These are phyloP conservation scores for Coniochaeta sp. DNA, from an alignment of 2,329 filamentous ascomycete genomes.

Conservation along the genomic window DNA sequence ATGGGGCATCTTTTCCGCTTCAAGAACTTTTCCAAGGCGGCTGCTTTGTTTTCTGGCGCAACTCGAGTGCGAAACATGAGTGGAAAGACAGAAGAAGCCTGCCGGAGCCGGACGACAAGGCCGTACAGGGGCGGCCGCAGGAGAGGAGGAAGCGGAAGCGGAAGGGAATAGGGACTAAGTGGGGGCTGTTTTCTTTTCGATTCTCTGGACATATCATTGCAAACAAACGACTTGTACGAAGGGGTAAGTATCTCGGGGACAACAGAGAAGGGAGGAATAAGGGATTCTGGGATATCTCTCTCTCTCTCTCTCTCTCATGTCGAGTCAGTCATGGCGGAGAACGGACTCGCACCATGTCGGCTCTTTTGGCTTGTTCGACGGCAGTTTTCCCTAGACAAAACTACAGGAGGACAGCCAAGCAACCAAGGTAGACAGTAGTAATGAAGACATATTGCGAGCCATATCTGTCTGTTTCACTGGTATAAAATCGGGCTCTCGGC, in stretches of 20 bases:
- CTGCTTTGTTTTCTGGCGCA: background rate
- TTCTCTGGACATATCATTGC: conserved; percentile 11
- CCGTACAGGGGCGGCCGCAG: background rate
- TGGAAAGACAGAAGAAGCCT: background rate
- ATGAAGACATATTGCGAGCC: background rate
- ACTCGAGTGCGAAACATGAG: background rate
- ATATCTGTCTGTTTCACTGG: too few species aligned
- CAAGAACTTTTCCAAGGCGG: background rate
- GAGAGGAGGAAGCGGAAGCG: background rate
- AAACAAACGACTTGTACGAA: conserved; percentile 1
- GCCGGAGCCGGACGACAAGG: background rate
- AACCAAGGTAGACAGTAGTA: background rate
- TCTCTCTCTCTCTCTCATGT: background rate
- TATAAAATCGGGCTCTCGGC: too few species aligned
- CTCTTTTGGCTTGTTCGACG: background rate
- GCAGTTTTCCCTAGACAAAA: background rate
- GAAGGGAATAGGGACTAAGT: background rate
- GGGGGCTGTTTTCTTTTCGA: conserved; percentile 5
- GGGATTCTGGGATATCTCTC: background rate
- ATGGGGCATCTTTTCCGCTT: conserved; percentile 2
- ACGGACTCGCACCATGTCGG: background rate
- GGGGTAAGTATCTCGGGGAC: background rate
- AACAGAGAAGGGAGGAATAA: background rate
- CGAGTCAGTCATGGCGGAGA: background rate
- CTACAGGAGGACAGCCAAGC: background rate